Conservation (phyloP, 345 rosid genomes). For the Brassica incana region DNA sequence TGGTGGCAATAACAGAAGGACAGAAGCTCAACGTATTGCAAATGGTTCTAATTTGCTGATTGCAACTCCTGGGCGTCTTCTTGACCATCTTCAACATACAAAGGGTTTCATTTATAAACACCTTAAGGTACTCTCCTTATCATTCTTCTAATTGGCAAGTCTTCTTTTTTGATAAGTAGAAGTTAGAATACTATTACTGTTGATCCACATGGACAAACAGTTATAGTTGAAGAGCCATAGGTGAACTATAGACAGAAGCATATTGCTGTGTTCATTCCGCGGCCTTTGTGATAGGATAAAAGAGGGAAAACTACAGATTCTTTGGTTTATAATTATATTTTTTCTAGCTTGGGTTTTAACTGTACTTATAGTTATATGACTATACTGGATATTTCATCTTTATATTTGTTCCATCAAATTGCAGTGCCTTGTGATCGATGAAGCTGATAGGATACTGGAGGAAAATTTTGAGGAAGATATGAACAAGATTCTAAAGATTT, state of each 20-base stretch:
- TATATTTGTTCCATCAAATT: slow-evolving; percentile 22
- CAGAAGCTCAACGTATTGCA: slow-evolving; percentile 78
- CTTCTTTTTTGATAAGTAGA: not conserved
- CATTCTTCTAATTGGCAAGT: not conserved
- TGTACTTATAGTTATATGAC: slow-evolving; percentile 4
- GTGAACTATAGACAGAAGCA: slow-evolving; percentile 1
- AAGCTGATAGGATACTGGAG: slow-evolving; percentile 97
- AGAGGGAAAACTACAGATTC: not conserved
- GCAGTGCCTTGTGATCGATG: slow-evolving; percentile 92
- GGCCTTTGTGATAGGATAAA: not conserved
- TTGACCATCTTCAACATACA: slow-evolving; percentile 93
- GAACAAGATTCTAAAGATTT: slow-evolving; percentile 83
- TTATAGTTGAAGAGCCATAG: not conserved
- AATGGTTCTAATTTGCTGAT: slow-evolving; percentile 87
- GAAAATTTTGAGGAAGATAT: slow-evolving; percentile 98
- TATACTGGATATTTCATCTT: not conserved
- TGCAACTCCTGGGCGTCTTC: slow-evolving; percentile 97
- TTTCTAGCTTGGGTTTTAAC: not conserved
- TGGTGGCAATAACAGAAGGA: slow-evolving; percentile 82
- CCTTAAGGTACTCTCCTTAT: slow-evolving; percentile 60
- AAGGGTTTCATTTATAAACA: slow-evolving; percentile 83
- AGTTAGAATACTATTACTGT: not conserved
- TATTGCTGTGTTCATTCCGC: slow-evolving; percentile 7
- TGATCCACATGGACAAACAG: not conserved
- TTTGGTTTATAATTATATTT: not conserved